Evolutionary conservation across 257 asterid genomes (phyloP).

Genomic region (Perilla frutescens): DNA sequence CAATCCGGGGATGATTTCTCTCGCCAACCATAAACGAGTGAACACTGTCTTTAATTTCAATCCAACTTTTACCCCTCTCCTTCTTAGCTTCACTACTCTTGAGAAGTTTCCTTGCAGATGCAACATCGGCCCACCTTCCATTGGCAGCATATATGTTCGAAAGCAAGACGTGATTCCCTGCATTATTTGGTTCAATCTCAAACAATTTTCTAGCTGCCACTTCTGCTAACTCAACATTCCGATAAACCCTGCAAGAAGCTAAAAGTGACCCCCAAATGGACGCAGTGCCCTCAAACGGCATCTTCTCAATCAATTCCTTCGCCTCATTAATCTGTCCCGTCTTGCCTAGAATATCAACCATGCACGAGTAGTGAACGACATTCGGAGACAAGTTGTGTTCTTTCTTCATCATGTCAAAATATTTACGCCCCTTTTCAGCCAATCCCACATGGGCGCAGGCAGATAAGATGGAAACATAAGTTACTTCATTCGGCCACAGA

Average conservation of each 20-base stretch:
- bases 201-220: conserved; percentile 73
- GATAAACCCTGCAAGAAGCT: conserved; percentile 75
- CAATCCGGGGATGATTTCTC: conserved; percentile 60
- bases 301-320: conserved; percentile 62
- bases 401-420: conserved; percentile 68
- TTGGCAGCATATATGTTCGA: conserved; percentile 82
- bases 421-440: conserved; percentile 68
- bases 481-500: conserved; percentile 63
- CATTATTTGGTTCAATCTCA: conserved; percentile 81
- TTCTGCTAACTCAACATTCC: conserved; percentile 78
- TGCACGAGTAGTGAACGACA: conserved; percentile 74
- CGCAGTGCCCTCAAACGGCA: conserved; percentile 84
- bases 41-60: conserved; percentile 67
- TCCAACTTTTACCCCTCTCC: conserved; percentile 94
- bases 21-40: conserved; percentile 91
- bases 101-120: conserved; percentile 70
- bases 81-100: conserved; percentile 74
- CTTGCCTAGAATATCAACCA: conserved; percentile 87
- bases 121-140: conserved; percentile 81
- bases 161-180: conserved; percentile 86
- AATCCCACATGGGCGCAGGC: conserved; percentile 93
- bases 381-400: conserved; percentile 67
- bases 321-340: conserved; percentile 77
- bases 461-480: conserved; percentile 72
- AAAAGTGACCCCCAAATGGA: conserved; percentile 95